phyloP scores from a whole-genome alignment of 441 rosid species.

The Euphorbia corollata region DNA sequence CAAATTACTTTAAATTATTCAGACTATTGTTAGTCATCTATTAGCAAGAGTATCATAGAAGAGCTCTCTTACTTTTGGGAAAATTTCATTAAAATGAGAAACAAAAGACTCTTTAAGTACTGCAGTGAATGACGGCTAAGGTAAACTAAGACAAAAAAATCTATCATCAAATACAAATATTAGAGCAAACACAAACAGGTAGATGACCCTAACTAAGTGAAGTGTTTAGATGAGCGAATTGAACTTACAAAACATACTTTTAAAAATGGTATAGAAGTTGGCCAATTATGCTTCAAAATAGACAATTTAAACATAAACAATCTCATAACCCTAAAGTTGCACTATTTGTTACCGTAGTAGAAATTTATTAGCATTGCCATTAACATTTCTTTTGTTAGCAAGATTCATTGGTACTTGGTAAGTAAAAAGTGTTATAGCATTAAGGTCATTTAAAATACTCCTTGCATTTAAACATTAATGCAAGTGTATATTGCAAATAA shows the following conservation, averaged over 20 bases:
- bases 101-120: background rate
- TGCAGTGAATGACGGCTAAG: background rate
- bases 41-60: background rate
- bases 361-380: background rate
- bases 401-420: constrained; percentile 1
- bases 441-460: background rate
- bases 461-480: background rate
- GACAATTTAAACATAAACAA: background rate
- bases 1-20: background rate
- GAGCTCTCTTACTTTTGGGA: background rate
- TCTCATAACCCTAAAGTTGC: background rate
- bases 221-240: background rate
- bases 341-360: background rate
- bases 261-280: background rate
- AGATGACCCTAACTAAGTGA: background rate
- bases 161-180: background rate
- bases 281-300: background rate
- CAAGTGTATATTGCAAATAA: background rate
- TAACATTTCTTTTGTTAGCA: background rate
- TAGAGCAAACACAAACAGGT: no score
- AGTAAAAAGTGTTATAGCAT: background rate
- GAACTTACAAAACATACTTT: background rate
- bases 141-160: background rate
- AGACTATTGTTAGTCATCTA: background rate
- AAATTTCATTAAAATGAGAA: background rate